These are phyloP conservation scores for Scenedesmus sp. DNA, from an alignment of 163 green algal species.

Conservation along the genomic window DNA sequence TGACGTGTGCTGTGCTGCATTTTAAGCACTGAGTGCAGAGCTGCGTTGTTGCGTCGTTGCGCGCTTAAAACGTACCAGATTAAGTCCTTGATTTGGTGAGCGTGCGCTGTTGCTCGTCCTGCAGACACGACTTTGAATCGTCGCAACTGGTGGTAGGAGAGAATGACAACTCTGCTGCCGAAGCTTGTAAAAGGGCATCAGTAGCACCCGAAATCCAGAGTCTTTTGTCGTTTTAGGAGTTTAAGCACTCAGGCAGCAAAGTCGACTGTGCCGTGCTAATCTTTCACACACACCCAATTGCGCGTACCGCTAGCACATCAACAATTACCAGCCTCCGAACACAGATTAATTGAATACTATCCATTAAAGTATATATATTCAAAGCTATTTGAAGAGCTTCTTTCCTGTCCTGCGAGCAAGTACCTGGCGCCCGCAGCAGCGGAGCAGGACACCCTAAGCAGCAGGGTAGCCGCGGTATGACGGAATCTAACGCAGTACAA, in stretches of 20 bases:
- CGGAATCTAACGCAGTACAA: neutral
- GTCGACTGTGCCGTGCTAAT: neutral
- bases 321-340: neutral
- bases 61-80: too few relatives aligned
- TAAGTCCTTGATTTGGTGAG: too few relatives aligned
- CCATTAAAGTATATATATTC: too few relatives aligned
- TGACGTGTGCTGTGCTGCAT: too few relatives aligned
- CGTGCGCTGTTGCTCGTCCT: too few relatives aligned
- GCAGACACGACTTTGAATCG: neutral
- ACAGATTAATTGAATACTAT: too few relatives aligned
- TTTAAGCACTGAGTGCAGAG: too few relatives aligned
- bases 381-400: too few relatives aligned
- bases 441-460: neutral
- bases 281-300: neutral
- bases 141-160: neutral
- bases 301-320: neutral
- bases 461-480: neutral
- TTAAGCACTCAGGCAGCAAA: too few relatives aligned
- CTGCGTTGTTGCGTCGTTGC: too few relatives aligned
- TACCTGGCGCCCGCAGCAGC: constrained; percentile 7
- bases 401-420: neutral
- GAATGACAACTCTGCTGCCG: neutral
- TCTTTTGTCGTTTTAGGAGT: neutral
- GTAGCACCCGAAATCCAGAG: neutral
- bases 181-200: neutral